These are phyloP conservation scores for Tetracladium marchalianum DNA, from an alignment of 495 filamentous ascomycete genomes.

Conservation along the genomic window DNA sequence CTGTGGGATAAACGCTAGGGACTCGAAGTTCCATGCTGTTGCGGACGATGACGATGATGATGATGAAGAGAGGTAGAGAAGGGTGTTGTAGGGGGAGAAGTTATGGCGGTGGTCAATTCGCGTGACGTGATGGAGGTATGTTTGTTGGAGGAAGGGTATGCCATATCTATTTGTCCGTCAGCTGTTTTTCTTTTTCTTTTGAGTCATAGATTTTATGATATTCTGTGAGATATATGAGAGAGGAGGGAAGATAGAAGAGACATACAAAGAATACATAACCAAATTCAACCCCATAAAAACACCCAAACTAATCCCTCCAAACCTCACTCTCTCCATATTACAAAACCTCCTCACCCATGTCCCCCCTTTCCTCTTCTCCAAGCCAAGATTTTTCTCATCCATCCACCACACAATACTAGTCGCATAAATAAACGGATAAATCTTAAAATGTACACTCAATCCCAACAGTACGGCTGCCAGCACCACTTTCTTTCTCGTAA, in stretches of 20 bases:
- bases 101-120: conserved; percentile 97
- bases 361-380: background rate
- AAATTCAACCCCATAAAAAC: conserved; percentile 66
- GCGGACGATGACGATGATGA: conserved; percentile 22
- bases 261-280: conserved; percentile 66
- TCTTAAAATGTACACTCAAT: conserved; percentile 90
- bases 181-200: background rate
- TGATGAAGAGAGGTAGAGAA: conserved; percentile 76
- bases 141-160: conserved; percentile 71
- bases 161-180: conserved; percentile 44
- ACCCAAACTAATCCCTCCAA: conserved; percentile 53
- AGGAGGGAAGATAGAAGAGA: conserved; percentile 2
- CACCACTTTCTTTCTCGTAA: conserved; percentile 42
- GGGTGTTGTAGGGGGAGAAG: conserved; percentile 90
- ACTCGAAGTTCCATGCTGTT: conserved; percentile 45
- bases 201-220: background rate
- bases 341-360: conserved; percentile 34
- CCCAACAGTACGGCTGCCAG: conserved; percentile 74
- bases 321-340: conserved; percentile 47
- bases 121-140: conserved; percentile 83
- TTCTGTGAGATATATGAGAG: too few relatives aligned
- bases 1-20: conserved; percentile 82
- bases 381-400: conserved; percentile 39
- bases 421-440: conserved; percentile 95
- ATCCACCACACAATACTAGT: conserved; percentile 82